Conservation (phyloP, 2,329 filamentous ascomycete genomes). For the Talaromyces islandicus region DNA sequence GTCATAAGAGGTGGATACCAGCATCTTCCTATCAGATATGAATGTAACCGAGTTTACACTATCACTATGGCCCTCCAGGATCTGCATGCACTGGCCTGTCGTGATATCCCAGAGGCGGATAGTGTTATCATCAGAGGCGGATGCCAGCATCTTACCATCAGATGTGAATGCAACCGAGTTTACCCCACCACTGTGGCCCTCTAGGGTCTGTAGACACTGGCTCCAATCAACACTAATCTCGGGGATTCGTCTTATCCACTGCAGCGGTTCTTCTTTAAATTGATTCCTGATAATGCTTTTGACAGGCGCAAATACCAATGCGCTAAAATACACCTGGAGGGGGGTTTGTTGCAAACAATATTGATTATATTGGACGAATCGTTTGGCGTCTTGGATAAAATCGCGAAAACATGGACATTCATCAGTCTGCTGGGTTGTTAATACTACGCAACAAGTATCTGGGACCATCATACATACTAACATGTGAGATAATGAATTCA, state of each 20-base stretch:
- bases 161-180: neutral
- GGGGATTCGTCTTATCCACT: neutral
- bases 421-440: neutral
- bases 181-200: neutral
- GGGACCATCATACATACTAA: too few species aligned
- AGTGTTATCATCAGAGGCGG: neutral
- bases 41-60: neutral
- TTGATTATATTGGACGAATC: slow-evolving; percentile 19
- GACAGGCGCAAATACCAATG: slow-evolving; percentile 21
- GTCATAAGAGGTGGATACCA: neutral
- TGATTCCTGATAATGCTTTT: slow-evolving; percentile 9
- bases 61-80: neutral
- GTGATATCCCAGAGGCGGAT: neutral
- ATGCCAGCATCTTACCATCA: neutral
- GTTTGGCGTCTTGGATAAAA: slow-evolving; percentile 15
- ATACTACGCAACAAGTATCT: too few species aligned
- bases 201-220: neutral
- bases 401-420: neutral
- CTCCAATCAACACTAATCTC: neutral
- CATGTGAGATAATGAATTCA: neutral
- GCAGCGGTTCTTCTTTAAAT: neutral
- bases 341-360: slow-evolving; percentile 20
- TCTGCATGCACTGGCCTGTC: neutral
- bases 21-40: neutral
- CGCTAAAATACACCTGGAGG: slow-evolving; percentile 23